phyloP scores from a whole-genome alignment of 768 basidiomycete genomes.

The Naganishia vishniacii region DNA sequence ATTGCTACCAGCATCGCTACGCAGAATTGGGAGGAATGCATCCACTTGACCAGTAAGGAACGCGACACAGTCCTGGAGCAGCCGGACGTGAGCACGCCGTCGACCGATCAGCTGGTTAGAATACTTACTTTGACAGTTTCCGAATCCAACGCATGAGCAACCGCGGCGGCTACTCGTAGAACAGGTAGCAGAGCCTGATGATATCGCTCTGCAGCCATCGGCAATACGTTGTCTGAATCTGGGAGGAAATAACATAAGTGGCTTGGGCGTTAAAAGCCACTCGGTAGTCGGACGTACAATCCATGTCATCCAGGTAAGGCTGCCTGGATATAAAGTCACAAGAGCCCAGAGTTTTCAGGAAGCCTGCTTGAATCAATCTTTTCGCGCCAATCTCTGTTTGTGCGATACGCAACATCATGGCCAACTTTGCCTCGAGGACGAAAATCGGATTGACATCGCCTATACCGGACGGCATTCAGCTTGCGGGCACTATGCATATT shows the following conservation, averaged over 20 bases:
- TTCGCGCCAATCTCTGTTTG: slow-evolving; percentile 21
- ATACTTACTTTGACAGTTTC: slow-evolving; percentile 9
- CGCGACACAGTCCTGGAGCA: slow-evolving; percentile 3
- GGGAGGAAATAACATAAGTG: too few species aligned
- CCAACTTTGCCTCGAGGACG: slow-evolving; percentile 24
- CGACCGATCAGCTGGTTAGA: not conserved
- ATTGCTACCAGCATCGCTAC: not conserved
- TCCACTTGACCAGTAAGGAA: slow-evolving; percentile 18
- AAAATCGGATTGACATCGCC: slow-evolving; percentile 22
- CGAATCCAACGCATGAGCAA: not conserved
- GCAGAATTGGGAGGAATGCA: slow-evolving; percentile 6
- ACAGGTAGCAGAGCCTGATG: slow-evolving; percentile 19
- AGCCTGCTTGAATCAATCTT: slow-evolving; percentile 22
- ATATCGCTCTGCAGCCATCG: slow-evolving; percentile 20
- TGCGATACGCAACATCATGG: slow-evolving; percentile 22
- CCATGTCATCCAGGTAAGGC: slow-evolving; percentile 15
- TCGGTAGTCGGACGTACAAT: not conserved
- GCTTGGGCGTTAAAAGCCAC: not conserved
- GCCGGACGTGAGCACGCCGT: not conserved
- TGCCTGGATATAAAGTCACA: slow-evolving; percentile 21
- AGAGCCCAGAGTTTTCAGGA: slow-evolving; percentile 18
- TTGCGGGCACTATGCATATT: too few species aligned
- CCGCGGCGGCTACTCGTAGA: slow-evolving; percentile 6
- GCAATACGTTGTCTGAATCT: slow-evolving; percentile 7
- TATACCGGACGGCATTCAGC: not conserved